These are phyloP conservation scores for Ceratocystis destructans DNA, from an alignment of 2,329 filamentous ascomycete species.

Conservation along the genomic window DNA sequence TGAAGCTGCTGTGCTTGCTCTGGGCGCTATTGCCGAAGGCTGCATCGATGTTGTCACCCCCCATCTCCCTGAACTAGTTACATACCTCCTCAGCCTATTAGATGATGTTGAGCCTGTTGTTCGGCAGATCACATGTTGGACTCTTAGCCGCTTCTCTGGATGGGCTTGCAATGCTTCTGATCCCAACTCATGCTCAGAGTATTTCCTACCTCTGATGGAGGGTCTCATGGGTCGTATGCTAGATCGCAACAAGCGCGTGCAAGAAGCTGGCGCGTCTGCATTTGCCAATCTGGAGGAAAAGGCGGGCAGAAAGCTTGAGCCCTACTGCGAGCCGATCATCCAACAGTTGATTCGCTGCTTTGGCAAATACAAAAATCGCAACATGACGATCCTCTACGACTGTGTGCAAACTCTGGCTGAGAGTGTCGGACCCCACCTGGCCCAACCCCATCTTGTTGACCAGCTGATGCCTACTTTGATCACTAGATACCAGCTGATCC, in stretches of 20 bases:
- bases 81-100: conserved; percentile 76
- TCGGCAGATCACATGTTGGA: conserved; percentile 96
- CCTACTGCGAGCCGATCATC: conserved; percentile 81
- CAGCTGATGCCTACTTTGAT: conserved; percentile 89
- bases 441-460: conserved; percentile 65
- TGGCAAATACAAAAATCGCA: conserved; percentile 89
- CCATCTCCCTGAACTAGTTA: conserved; percentile 78
- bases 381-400: conserved; percentile 98
- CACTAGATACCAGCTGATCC: conserved; percentile 70
- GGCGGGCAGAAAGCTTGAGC: conserved; percentile 63
- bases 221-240: conserved; percentile 90
- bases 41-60: conserved; percentile 83
- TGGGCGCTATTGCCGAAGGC: conserved; percentile 89
- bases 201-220: conserved; percentile 94
- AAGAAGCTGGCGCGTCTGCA: conserved; percentile 88
- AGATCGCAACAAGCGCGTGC: conserved; percentile 93
- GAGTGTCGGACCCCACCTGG: conserved; percentile 68
- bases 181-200: conserved; percentile 53
- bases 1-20: conserved; percentile 83
- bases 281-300: conserved; percentile 96
- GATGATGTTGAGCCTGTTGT: conserved; percentile 80
- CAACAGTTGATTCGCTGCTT: conserved; percentile 89
- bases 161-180: conserved; percentile 74
- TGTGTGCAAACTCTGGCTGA: conserved; percentile 95
- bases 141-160: conserved; percentile 77